These are phyloP conservation scores for Chaetomium fimeti DNA, from an alignment of 495 filamentous ascomycete species.

Conservation along the genomic window DNA sequence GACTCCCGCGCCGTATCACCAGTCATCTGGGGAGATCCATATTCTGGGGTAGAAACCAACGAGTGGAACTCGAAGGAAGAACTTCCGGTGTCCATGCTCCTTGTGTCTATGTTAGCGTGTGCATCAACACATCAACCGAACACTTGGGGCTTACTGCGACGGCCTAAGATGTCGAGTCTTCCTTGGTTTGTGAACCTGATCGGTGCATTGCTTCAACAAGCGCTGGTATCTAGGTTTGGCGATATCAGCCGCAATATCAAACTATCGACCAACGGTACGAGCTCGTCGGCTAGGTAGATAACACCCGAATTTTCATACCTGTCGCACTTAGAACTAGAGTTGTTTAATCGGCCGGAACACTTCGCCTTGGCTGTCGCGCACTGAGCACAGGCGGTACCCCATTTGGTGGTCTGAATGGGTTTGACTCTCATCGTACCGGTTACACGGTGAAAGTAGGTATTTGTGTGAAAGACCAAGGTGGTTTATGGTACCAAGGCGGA, in stretches of 20 bases:
- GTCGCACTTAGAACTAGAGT: conserved; percentile 6
- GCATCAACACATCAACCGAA: not conserved
- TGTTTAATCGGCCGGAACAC: conserved; percentile 16
- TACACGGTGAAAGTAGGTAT: not conserved
- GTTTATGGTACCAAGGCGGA: not conserved
- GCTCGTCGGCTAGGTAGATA: not conserved
- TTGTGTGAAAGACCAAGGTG: not conserved
- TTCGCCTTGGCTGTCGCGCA: conserved; percentile 23
- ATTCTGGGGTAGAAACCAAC: conserved; percentile 18
- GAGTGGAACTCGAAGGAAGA: conserved; percentile 9
- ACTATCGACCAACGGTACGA: not conserved
- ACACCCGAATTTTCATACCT: conserved; percentile 1
- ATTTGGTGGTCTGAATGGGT: conserved; percentile 19
- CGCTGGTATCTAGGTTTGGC: conserved; percentile 15
- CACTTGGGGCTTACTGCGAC: conserved; percentile 13
- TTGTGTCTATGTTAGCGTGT: not conserved
- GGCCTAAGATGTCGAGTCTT: conserved; percentile 17
- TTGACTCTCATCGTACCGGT: conserved; percentile 10
- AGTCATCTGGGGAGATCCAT: conserved; percentile 13
- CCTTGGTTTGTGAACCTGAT: conserved; percentile 19
- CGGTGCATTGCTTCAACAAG: conserved; percentile 24
- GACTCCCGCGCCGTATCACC: not conserved
- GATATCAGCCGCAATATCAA: not conserved
- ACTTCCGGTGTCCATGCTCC: conserved; percentile 2
- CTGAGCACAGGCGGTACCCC: conserved; percentile 22